Conservation (phyloP, 345 rosid species). For the Kernera saxatilis region DNA sequence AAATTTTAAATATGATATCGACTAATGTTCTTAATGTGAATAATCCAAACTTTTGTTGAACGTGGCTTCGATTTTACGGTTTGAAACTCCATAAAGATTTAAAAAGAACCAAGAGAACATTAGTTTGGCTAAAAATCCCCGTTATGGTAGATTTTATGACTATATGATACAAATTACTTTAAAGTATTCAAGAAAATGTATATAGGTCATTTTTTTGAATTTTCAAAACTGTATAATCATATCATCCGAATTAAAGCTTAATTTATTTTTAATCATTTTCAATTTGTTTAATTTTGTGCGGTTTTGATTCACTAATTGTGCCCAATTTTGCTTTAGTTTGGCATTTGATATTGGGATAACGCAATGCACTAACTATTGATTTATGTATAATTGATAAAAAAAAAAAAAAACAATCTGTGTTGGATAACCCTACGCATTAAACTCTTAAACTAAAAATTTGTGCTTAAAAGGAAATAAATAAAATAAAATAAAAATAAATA, state of each 20-base stretch:
- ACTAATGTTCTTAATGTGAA: background rate
- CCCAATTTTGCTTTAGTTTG: background rate
- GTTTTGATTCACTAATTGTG: no score
- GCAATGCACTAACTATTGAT: background rate
- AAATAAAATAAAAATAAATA: background rate
- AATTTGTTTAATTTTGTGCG: no score
- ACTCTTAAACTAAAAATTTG: background rate
- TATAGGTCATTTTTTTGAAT: background rate
- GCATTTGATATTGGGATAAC: background rate
- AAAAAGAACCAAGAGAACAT: background rate
- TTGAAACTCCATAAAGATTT: background rate
- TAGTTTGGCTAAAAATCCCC: background rate
- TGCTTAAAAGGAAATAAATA: no score
- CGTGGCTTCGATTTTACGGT: background rate
- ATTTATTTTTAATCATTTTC: no score
- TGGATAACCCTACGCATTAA: background rate
- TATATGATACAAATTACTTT: no score
- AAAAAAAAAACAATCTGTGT: background rate
- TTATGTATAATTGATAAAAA: background rate
- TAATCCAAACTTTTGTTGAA: background rate
- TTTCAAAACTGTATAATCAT: background rate
- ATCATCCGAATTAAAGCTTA: background rate
- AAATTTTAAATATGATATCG: background rate
- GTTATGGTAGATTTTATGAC: background rate
- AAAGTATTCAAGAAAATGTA: background rate